phyloP scores from a whole-genome alignment of 2,329 filamentous ascomycete genomes.

The Penicillium concentricum region DNA sequence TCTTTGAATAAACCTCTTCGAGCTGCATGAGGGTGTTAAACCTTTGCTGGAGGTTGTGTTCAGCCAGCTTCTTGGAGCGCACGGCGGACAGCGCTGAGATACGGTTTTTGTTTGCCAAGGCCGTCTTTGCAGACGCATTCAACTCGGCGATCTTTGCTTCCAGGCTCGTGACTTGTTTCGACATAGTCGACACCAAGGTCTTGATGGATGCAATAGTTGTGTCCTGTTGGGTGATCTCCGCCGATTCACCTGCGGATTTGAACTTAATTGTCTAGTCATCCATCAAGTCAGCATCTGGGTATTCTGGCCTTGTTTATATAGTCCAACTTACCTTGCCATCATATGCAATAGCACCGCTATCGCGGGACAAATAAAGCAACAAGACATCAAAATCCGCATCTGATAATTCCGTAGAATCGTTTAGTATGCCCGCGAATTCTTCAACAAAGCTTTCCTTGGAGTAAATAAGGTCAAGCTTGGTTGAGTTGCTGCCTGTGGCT shows the following conservation, averaged over 20 bases:
- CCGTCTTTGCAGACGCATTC: slow-evolving; percentile 62
- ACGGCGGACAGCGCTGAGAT: slow-evolving; percentile 74
- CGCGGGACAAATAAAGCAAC: slow-evolving; percentile 67
- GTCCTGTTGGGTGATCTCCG: slow-evolving; percentile 72
- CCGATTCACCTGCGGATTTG: slow-evolving; percentile 52
- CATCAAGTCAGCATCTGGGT: slow-evolving; percentile 19
- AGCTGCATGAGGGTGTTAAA: slow-evolving; percentile 74
- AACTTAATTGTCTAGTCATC: slow-evolving; percentile 68
- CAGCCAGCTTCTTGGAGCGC: slow-evolving; percentile 77
- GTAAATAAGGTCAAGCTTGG: slow-evolving; percentile 64
- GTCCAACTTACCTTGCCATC: slow-evolving; percentile 44
- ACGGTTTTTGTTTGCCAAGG: slow-evolving; percentile 71
- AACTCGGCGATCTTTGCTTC: slow-evolving; percentile 52
- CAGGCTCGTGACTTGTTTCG: slow-evolving; percentile 65
- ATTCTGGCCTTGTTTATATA: slow-evolving; percentile 3
- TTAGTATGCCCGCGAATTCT: slow-evolving; percentile 55
- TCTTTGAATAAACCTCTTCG: slow-evolving; percentile 76
- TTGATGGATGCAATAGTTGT: slow-evolving; percentile 76
- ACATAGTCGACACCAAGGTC: slow-evolving; percentile 67
- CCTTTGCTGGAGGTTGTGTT: slow-evolving; percentile 69
- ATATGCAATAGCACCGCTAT: slow-evolving; percentile 56
- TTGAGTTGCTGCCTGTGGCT: slow-evolving; percentile 45
- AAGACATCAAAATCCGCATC: slow-evolving; percentile 67
- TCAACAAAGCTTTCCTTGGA: slow-evolving; percentile 64
- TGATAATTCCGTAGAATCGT: slow-evolving; percentile 53